Base-by-base conservation (phyloP, 2,329 filamentous ascomycete species). In the Basipetospora chlamydospora region DNA sequence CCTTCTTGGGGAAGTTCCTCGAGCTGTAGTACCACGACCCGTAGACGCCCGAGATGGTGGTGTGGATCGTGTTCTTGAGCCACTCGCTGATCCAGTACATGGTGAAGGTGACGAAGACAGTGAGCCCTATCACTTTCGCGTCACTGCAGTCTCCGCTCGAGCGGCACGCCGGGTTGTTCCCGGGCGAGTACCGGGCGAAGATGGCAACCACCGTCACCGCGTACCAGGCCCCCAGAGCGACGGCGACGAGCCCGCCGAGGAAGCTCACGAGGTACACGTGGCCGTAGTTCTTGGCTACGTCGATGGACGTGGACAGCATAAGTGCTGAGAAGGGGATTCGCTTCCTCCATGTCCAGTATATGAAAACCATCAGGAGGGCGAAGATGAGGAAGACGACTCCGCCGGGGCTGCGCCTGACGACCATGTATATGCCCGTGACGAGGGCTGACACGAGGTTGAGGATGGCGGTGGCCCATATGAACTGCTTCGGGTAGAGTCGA, bases 81-180 rank as follows among this genome's bases (percentile, higher is more conserved):
- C 81, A 88, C 54, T 96, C 88, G 2, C 82, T 80, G 44, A 94
- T 77, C 88, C 88, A 96, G 60, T 92, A 95, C 58, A 78, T 83
- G 37, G 86, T 79, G 49, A 96, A 95, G 0, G 86, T 93, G 46
- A 86, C 71, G 53, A 92, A 95, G 13, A 80, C 82, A 5, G 93
- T 63, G 21, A 95, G 60, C 0, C 87, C 87, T 41, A 86, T 87
- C 30, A 95, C 82, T 44, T 78, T 88, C 35, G 65, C 83, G 5
- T 63, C 66, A 41, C 80, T 77, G 48, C 87, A 95, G 5, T 70
- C 66, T 4, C 74, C 74, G 3, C 58, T 69, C 10, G 57, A 55
- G 3, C 60, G 57, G 44, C 73, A 76, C 4, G 63, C 61, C 0
- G 66, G 59, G 35, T 74, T 73, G 33, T 62, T 53, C 0, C 50